Evolutionary conservation across 768 basidiomycete genomes (phyloP).

Genomic region (Peribolospora kevripleyi): DNA sequence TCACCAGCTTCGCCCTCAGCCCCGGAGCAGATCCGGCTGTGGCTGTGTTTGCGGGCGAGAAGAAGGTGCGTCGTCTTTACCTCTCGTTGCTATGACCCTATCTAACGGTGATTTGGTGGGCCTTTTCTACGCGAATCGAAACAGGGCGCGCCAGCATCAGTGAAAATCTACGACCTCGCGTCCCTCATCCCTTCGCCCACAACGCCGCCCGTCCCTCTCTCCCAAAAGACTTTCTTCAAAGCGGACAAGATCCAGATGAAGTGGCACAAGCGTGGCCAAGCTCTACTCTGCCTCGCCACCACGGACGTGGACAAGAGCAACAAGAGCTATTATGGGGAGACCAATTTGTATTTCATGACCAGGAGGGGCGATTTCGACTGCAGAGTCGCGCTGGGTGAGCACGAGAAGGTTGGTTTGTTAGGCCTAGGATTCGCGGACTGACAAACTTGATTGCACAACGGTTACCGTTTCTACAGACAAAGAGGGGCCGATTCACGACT

Average conservation of each 20-base stretch:
- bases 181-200: slow-evolving; percentile 25
- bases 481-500: slow-evolving; percentile 93
- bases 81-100: neutral
- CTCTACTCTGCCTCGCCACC: slow-evolving; percentile 70
- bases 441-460: neutral
- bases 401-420: neutral
- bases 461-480: slow-evolving; percentile 38
- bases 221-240: slow-evolving; percentile 84
- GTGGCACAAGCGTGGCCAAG: slow-evolving; percentile 87
- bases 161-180: slow-evolving; percentile 58
- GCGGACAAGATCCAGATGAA: slow-evolving; percentile 80
- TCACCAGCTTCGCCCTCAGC: slow-evolving; percentile 49
- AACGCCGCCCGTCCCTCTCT: slow-evolving; percentile 28
- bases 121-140: neutral
- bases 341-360: slow-evolving; percentile 73
- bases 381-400: slow-evolving; percentile 33
- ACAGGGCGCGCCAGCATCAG: slow-evolving; percentile 63
- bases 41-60: slow-evolving; percentile 83
- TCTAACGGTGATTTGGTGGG: slow-evolving; percentile 1
- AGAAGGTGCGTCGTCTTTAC: slow-evolving; percentile 37
- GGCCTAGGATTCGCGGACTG: neutral
- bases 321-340: slow-evolving; percentile 96
- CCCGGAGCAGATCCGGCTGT: slow-evolving; percentile 65
- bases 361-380: slow-evolving; percentile 85
- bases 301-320: slow-evolving; percentile 93